Percentiles rank a stretch among this genome's conserved stretches.
These are phyloP conservation scores for Vitis hybrid DNA, from an alignment of 177 flowering plant genomes.

Conservation along the genomic window DNA sequence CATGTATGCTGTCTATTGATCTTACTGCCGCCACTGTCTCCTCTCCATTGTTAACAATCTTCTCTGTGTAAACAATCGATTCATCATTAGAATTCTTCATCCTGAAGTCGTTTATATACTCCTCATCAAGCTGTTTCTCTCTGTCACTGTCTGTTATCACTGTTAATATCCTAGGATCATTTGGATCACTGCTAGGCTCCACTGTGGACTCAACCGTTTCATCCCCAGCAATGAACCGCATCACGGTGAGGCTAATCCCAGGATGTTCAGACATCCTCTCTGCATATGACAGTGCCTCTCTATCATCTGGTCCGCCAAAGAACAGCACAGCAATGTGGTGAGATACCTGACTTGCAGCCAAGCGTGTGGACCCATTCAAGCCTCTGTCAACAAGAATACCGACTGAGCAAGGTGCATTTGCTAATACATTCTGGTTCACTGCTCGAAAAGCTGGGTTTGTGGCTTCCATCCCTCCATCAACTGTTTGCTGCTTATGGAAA, in stretches of 20 bases:
- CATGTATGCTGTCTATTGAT: slow-evolving; percentile 24
- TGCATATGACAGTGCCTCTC: slow-evolving; percentile 34
- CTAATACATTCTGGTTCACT: slow-evolving; percentile 57
- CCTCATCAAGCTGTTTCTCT: slow-evolving; percentile 27
- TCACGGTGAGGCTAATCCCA: slow-evolving; percentile 22
- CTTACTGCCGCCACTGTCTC: slow-evolving; percentile 35
- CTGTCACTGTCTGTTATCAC: slow-evolving; percentile 9
- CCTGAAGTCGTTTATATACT: slow-evolving; percentile 20
- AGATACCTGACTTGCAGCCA: slow-evolving; percentile 23
- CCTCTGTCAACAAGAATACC: slow-evolving; percentile 70
- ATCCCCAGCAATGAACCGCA: slow-evolving; percentile 24
- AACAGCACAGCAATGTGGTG: slow-evolving; percentile 28
- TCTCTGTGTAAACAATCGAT: slow-evolving; percentile 21
- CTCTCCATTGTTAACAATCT: slow-evolving; percentile 31
- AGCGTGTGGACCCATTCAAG: slow-evolving; percentile 33
- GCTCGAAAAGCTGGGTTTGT: slow-evolving; percentile 48
- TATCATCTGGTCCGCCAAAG: slow-evolving; percentile 39
- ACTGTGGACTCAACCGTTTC: slow-evolving; percentile 1
- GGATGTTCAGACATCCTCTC: slow-evolving; percentile 33
- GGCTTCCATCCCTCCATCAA: slow-evolving; percentile 71
- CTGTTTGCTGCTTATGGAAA: slow-evolving; percentile 59
- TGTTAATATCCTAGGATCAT: slow-evolving; percentile 3
- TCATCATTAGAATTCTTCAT: slow-evolving; percentile 17
- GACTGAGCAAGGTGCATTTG: slow-evolving; percentile 66
- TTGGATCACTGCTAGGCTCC: background rate